Base-by-base conservation (phyloP, 2,329 filamentous ascomycete genomes). In the Calycina herbarum region DNA sequence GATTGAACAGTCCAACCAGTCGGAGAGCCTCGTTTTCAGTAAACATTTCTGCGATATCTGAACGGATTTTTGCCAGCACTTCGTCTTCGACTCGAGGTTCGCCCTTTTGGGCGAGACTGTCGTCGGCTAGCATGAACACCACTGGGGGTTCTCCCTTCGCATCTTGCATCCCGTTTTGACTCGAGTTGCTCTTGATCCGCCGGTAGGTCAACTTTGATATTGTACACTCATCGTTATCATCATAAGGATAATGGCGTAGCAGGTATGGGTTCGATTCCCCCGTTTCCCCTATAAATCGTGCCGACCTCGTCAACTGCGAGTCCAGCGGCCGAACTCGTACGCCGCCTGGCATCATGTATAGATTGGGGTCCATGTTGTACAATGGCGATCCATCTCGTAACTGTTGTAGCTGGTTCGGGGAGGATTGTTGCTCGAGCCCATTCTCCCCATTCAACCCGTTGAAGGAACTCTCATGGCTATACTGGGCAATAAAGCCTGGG, bases 1-100 rank as follows among this genome's bases (percentile, higher is more conserved):
- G 76, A 66, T 78, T 77, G 71, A 79, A 79, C 13, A 81, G 73
- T 15, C 74, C 73, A 33, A 81, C 75, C 6, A 81, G 73, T 59
- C 79, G 71, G 58, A 77, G 74, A 33, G 78, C 78, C 65, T 75
- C 72, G 40, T 72, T 69, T 13, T 74, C 72, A 24, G 67, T 71
- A 65, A 75, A 74, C 71, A 75, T 74, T 38, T 56, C 51, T 35
- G 64, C 58, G n/a, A 76, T 64, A n/a, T 75, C 74, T 57, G 63
- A 60, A 17, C 70, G 70, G 13, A 66, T 65, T 59, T 75, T 71
- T n/a, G 66, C 59, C 40, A 76, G 67, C 8, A 72, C 66, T 29
- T 72, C 67, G 20, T 74, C 70, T 65, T 75, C 73, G 31, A 73
- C 67, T 63, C 73, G 69, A 42, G 74, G 74, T 64, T 76, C 74